Percentiles rank a stretch among this genome's conserved stretches.
Conservation (phyloP, 495 filamentous ascomycete genomes). For the Bryoglossum gracile region DNA sequence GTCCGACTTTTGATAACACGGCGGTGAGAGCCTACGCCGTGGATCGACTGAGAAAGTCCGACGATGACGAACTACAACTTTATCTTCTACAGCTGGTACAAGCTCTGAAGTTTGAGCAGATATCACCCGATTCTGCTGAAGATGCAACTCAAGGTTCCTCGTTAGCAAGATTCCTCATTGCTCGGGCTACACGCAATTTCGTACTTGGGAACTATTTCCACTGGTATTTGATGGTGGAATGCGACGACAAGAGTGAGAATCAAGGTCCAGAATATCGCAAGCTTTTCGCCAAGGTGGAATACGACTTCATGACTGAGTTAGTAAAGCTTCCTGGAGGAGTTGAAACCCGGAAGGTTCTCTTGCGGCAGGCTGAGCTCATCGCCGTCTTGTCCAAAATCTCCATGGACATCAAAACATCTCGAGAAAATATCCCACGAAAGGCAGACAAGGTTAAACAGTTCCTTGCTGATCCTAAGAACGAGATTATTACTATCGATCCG, state of each 20-base stretch:
- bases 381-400: conserved; percentile 82
- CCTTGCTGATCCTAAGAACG: conserved; percentile 83
- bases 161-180: conserved; percentile 82
- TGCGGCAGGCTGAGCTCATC: conserved; percentile 85
- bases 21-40: conserved; percentile 90
- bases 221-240: conserved; percentile 98
- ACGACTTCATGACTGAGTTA: conserved; percentile 88
- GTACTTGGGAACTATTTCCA: conserved; percentile 90
- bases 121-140: conserved; percentile 38
- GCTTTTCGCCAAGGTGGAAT: conserved; percentile 86
- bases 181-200: conserved; percentile 74
- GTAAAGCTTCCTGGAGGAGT: conserved; percentile 52
- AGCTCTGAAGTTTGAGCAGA: conserved; percentile 90
- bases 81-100: conserved; percentile 96
- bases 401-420: conserved; percentile 76
- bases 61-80: conserved; percentile 85
- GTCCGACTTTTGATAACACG: conserved; percentile 82
- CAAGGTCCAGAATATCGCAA: conserved; percentile 65
- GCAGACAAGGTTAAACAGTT: conserved; percentile 75
- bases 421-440: conserved; percentile 69
- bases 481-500: conserved; percentile 73
- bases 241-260: conserved; percentile 70
- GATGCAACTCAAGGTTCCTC: conserved; percentile 72
- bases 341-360: conserved; percentile 65
- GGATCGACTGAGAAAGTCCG: conserved; percentile 80